Percentiles rank a stretch among this genome's conserved stretches.
Conservation (phyloP, 2,329 filamentous ascomycete genomes). For the Capronia americana region DNA sequence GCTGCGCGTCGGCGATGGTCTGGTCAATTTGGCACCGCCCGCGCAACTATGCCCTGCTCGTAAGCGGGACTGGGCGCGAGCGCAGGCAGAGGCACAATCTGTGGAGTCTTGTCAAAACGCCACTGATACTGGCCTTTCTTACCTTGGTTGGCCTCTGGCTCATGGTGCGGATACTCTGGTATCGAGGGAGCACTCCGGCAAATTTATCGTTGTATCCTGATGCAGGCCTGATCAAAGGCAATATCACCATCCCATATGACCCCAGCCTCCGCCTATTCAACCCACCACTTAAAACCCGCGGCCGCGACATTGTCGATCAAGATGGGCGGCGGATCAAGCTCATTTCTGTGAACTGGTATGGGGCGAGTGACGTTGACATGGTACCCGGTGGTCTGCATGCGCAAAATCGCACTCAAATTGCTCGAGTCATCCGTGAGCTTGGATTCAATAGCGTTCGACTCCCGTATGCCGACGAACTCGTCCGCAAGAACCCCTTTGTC, state of each 20-base stretch:
- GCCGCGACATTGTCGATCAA: conserved; percentile 67
- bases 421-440: conserved; percentile 63
- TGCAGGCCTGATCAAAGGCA: conserved; percentile 11
- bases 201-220: conserved; percentile 23
- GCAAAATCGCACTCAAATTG: conserved; percentile 66
- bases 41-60: conserved; percentile 1
- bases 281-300: conserved; percentile 65
- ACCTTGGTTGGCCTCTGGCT: conserved; percentile 21
- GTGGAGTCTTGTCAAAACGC: conserved; percentile 17
- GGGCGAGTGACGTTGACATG: conserved; percentile 70
- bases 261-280: conserved; percentile 47
- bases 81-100: conserved; percentile 16
- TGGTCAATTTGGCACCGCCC: conserved; percentile 12
- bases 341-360: conserved; percentile 73
- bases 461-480: conserved; percentile 73
- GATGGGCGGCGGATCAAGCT: conserved; percentile 66
- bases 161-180: conserved; percentile 20
- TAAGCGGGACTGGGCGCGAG: conserved; percentile 8
- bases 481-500: conserved; percentile 64
- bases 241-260: conserved; percentile 12
- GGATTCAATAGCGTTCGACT: conserved; percentile 75
- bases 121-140: conserved; percentile 13
- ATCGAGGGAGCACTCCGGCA: conserved; percentile 17
- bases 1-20: conserved; percentile 13
- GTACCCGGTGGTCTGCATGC: conserved; percentile 69